Percentiles rank a stretch among this genome's conserved stretches.
Conservation (phyloP, 305 asterid species). For the Solanum hybrid region DNA sequence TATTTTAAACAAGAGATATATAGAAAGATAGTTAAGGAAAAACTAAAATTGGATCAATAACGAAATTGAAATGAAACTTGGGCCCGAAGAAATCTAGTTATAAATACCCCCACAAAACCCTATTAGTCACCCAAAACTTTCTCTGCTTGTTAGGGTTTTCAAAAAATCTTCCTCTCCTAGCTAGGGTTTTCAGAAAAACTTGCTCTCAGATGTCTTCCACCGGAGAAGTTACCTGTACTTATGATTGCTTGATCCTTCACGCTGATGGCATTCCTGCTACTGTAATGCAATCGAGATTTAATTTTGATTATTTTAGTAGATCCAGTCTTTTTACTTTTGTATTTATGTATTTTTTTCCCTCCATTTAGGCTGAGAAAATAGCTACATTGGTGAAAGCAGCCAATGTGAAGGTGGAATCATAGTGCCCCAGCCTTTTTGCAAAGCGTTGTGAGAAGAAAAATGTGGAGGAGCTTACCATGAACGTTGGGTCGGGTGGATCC, state of each 20-base stretch:
- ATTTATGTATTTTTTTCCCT: not conserved
- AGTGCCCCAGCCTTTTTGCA: not conserved
- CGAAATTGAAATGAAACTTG: not conserved
- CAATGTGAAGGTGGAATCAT: not conserved
- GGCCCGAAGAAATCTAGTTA: not conserved
- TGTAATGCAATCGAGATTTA: not conserved
- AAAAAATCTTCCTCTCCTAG: not conserved
- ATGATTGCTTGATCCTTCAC: slow-evolving; percentile 22
- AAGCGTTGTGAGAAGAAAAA: not conserved
- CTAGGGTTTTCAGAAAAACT: not conserved
- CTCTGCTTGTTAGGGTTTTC: not conserved
- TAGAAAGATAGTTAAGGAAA: not conserved
- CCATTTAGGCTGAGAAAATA: not conserved
- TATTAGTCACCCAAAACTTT: not conserved
- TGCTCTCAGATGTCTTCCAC: not conserved
- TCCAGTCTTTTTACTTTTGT: not conserved
- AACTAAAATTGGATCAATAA: not conserved
- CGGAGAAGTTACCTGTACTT: slow-evolving; percentile 13
- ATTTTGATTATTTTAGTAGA: not conserved
- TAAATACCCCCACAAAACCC: not conserved
- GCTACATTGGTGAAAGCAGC: not conserved
- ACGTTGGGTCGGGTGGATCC: not conserved
- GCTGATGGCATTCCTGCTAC: slow-evolving; percentile 20
- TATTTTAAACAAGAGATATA: not conserved
- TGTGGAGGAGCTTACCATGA: not conserved